These are phyloP conservation scores for Fraxinus ornus DNA, from an alignment of 305 asterid species.

Conservation along the genomic window DNA sequence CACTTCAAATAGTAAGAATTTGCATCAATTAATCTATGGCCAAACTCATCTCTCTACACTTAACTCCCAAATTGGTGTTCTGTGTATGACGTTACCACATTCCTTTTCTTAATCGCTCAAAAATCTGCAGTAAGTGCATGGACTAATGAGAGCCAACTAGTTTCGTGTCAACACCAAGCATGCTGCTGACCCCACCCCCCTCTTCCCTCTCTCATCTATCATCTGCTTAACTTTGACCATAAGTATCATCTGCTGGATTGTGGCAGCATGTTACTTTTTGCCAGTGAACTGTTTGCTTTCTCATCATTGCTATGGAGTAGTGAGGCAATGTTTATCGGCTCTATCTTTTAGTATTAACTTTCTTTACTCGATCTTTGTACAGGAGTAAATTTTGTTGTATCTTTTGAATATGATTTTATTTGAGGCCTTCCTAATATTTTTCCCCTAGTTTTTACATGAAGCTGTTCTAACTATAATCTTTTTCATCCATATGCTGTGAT, in stretches of 20 bases:
- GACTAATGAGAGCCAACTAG: neutral
- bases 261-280: neutral
- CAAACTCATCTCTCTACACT: neutral
- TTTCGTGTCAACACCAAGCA: neutral
- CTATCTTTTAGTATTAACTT: neutral
- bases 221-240: neutral
- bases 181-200: neutral
- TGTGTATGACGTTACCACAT: neutral
- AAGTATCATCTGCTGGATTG: neutral
- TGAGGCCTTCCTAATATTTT: neutral
- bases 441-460: neutral
- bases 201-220: neutral
- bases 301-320: neutral
- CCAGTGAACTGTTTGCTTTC: neutral
- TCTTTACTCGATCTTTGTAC: neutral
- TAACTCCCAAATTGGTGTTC: neutral
- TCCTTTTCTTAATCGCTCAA: neutral
- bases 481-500: slow-evolving; percentile 13
- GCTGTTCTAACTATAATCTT: slow-evolving; percentile 9
- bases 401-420: neutral
- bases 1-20: neutral
- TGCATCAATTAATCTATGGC: neutral
- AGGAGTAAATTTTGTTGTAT: neutral
- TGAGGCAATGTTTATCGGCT: neutral
- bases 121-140: neutral